Percentiles rank a stretch among this genome's conserved stretches.
These are phyloP conservation scores for Amphibolis antarctica DNA, from an alignment of 106 monocot genomes.

Conservation along the genomic window DNA sequence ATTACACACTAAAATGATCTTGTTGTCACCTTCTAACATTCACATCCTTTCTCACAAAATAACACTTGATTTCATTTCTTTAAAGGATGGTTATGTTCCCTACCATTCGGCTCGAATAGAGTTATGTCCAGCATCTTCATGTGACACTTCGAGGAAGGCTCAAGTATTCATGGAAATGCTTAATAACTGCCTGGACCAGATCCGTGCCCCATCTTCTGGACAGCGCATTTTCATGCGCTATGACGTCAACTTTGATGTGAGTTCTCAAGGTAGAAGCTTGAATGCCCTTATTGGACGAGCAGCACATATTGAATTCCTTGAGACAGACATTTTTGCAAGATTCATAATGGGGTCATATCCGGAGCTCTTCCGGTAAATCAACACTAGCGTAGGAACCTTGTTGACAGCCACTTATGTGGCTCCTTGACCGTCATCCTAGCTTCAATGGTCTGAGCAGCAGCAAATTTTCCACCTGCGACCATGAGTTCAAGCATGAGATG, in stretches of 20 bases:
- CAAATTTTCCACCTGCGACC: too few species aligned
- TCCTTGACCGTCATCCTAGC: too few species aligned
- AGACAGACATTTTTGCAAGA: constrained; percentile 62
- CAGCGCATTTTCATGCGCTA: constrained; percentile 70
- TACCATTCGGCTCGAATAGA: constrained; percentile 96
- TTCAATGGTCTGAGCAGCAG: too few species aligned
- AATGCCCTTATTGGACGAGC: constrained; percentile 91
- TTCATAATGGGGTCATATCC: constrained; percentile 96
- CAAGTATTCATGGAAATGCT: constrained; percentile 90
- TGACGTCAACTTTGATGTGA: constrained; percentile 82
- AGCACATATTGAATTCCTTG: constrained; percentile 93
- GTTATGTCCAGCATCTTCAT: constrained; percentile 66
- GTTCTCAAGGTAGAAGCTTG: constrained; percentile 54
- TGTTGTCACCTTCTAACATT: neutral
- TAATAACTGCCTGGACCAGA: constrained; percentile 84
- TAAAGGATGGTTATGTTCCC: constrained; percentile 94
- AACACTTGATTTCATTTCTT: neutral
- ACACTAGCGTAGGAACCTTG: neutral
- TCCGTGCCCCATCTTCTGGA: constrained; percentile 70
- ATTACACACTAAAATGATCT: too few species aligned
- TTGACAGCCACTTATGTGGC: too few species aligned
- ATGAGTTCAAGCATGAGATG: too few species aligned
- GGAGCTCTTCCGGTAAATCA: constrained; percentile 55
- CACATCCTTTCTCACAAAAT: neutral
- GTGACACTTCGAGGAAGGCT: constrained; percentile 78